Conservation (phyloP, 1,284 basidiomycete species). For the Tetrapyrgos nigripes region DNA sequence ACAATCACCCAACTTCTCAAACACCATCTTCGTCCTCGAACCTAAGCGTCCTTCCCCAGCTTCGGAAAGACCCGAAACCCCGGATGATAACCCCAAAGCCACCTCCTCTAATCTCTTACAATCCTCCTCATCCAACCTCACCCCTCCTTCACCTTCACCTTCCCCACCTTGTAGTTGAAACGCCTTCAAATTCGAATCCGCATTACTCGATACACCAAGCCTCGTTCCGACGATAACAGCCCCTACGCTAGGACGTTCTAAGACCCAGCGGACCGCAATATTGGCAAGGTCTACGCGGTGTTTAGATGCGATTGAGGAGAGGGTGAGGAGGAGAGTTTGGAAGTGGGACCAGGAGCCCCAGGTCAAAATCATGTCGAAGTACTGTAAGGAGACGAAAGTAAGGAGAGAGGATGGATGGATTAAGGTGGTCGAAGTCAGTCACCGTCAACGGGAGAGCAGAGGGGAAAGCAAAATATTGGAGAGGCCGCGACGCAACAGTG, state of each 20-base stretch:
- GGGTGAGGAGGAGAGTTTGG: slow-evolving; percentile 52
- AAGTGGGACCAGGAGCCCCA: slow-evolving; percentile 67
- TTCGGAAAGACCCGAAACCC: no score
- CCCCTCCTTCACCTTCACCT: no score
- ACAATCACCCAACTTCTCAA: slow-evolving; percentile 62
- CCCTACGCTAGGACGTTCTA: slow-evolving; percentile 63
- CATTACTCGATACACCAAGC: slow-evolving; percentile 62
- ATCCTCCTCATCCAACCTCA: slow-evolving; percentile 50
- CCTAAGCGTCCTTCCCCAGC: no score
- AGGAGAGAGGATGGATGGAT: neutral
- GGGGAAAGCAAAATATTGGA: neutral
- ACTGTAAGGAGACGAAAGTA: no score
- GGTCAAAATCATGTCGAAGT: slow-evolving; percentile 61
- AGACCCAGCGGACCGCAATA: slow-evolving; percentile 65
- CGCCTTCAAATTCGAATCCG: slow-evolving; percentile 54
- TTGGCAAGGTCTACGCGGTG: slow-evolving; percentile 63
- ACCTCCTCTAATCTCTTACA: slow-evolving; percentile 51
- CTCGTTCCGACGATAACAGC: slow-evolving; percentile 66
- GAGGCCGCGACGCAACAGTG: neutral
- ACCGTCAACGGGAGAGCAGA: neutral
- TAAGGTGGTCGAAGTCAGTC: neutral
- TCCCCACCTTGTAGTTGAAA: no score
- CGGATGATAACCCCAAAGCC: slow-evolving; percentile 42
- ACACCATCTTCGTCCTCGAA: slow-evolving; percentile 53
- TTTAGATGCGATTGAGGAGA: slow-evolving; percentile 55